Percentiles rank a stretch among this genome's conserved stretches.
These are phyloP conservation scores for Irpex sp. DNA, from an alignment of 1,284 basidiomycete species.

Conservation along the genomic window DNA sequence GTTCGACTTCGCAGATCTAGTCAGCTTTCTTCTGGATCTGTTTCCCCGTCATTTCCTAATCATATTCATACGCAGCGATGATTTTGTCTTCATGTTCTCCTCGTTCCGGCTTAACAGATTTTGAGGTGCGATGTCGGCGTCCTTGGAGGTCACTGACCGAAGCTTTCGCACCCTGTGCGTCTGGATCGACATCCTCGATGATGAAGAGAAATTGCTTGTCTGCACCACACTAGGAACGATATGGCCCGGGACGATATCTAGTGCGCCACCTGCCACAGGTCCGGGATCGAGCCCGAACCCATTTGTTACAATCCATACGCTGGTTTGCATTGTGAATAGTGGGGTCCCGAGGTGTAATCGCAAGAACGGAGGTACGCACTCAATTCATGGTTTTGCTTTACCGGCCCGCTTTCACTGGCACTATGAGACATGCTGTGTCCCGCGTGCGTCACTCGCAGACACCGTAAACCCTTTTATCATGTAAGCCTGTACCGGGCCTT, in stretches of 20 bases:
- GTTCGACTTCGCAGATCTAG: conserved; percentile 6
- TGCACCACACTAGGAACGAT: conserved; percentile 49
- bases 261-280: conserved; percentile 46
- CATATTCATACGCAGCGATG: conserved; percentile 48
- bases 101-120: conserved; percentile 58
- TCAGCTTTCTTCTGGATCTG: conserved; percentile 22
- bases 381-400: conserved; percentile 80
- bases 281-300: conserved; percentile 52
- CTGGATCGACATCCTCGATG: conserved; percentile 68
- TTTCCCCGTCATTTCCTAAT: conserved; percentile 21
- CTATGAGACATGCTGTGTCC: conserved; percentile 47
- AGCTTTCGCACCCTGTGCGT: conserved; percentile 65
- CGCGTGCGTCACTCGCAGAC: conserved; percentile 91
- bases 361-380: conserved; percentile 42
- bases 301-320: conserved; percentile 44
- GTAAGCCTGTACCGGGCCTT: conserved; percentile 81
- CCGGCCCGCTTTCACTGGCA: conserved; percentile 60
- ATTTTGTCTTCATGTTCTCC: conserved; percentile 57
- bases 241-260: conserved; percentile 79
- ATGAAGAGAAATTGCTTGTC: conserved; percentile 49
- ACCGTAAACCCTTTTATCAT: conserved; percentile 77
- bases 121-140: conserved; percentile 59
- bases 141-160: conserved; percentile 35
- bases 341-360: conserved; percentile 1
- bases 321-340: conserved; percentile 45